phyloP scores from a whole-genome alignment of 768 basidiomycete genomes.

The Infundibulicybe gibba region DNA sequence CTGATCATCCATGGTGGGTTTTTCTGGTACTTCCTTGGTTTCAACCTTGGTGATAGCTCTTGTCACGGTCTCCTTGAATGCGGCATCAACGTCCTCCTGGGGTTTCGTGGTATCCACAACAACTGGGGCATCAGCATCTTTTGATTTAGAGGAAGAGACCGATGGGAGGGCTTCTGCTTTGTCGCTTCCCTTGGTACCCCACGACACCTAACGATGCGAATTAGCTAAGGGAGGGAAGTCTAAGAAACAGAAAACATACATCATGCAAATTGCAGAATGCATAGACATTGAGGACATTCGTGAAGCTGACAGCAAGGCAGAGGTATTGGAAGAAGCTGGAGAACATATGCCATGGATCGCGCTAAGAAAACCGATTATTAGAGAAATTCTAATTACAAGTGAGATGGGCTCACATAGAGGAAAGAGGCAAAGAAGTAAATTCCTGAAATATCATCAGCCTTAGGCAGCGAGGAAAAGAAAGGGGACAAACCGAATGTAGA shows the following conservation, averaged over 20 bases:
- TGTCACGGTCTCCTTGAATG: slow-evolving; percentile 89
- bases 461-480: background rate
- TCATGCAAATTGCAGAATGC: slow-evolving; percentile 97
- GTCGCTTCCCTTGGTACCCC: slow-evolving; percentile 96
- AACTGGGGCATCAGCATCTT: slow-evolving; percentile 69
- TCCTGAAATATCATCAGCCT: slow-evolving; percentile 29
- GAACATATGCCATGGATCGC: slow-evolving; percentile 98
- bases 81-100: slow-evolving; percentile 86
- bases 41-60: slow-evolving; percentile 79
- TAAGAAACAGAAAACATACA: slow-evolving; percentile 33
- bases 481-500: slow-evolving; percentile 72
- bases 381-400: background rate
- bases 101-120: slow-evolving; percentile 83
- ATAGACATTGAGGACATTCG: slow-evolving; percentile 93
- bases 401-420: slow-evolving; percentile 67
- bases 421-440: slow-evolving; percentile 84
- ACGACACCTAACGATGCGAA: slow-evolving; percentile 55
- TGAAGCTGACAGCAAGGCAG: slow-evolving; percentile 88
- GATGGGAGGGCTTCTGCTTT: slow-evolving; percentile 91
- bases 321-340: slow-evolving; percentile 92
- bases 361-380: slow-evolving; percentile 33
- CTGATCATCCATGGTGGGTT: slow-evolving; percentile 83
- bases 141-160: slow-evolving; percentile 78
- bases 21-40: slow-evolving; percentile 63
- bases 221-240: background rate